Evolutionary conservation across 1,284 basidiomycete species (phyloP), one percentile per base, ranked within the genome.

Genomic region (Trametes pubescens): DNA sequence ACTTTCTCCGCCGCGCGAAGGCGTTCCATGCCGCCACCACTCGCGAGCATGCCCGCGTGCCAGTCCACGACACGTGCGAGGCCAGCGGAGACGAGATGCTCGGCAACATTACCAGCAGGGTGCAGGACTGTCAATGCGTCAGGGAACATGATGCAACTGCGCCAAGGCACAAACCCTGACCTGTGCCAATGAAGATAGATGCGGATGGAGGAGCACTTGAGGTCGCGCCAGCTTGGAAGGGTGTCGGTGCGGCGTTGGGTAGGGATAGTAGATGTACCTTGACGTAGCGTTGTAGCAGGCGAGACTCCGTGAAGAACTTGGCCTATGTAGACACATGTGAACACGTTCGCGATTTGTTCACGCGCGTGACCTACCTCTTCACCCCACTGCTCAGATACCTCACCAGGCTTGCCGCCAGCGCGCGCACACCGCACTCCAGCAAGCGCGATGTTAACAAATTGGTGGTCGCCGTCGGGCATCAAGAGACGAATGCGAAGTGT

Each of bases 61-160:
- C 97, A 99, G 75, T 98, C 96, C 64, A 99, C 92, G 57, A 98
- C 87, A 64, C 95, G 91, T 13, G 96, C 97, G 4, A 99, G 83
- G 54, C 97, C 96, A 51, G 88, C 88, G 3, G 85, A 86, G 21
- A 96, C 88, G 51, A 99, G 83, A 77, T 93, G 90, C 72, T 97
- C 94, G 18, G 96, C 95, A 56, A 99, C 93, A 77, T 98, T 97
- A 21, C 97, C 96, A 32, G 91, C 93, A 14, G 96, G 95, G 74
- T 99, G 97, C 34, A 95, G 80, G 13, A 94, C 90, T 92, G 29
- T 67, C 57, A 44, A 13, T 53, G 62, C 11, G 22, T 46, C 26
- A 58, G 26, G 29, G 43, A 62, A 47, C 14, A 10, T 4, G 6
- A 14, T 22, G 6, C 22, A 13, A 13, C 6, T 35, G 32, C 16